Evolutionary conservation across 2,329 filamentous ascomycete genomes (phyloP), one percentile per base, ranked within the genome.

Genomic region (Hirsutella minnesotensis): DNA sequence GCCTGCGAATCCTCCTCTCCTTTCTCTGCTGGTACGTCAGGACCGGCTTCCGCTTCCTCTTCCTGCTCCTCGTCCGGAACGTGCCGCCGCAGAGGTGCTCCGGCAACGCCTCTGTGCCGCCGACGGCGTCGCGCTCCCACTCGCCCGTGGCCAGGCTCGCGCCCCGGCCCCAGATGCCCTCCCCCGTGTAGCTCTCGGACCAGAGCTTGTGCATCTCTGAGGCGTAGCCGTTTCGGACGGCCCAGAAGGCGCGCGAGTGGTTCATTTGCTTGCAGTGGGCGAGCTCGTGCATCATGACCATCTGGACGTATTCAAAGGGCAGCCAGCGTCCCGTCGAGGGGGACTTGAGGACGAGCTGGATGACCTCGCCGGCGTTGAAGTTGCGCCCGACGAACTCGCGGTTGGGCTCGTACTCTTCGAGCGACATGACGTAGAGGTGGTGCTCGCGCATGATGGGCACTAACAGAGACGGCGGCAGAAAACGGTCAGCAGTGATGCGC

Each of bases 251-350:
- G 43, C 76, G 73, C 2, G 79, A 83, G 58, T 94, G 87, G 59
- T 94, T 94, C 88, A 94, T 94, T 58, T 94, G 82, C 60, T 86
- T 83, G 69, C 84, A 89, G 60, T 94, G 86, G 3, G 86, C 86
- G 24, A 94, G 68, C 67, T 92, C 86, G 58, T 94, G 87, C 77
- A 94, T 89, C 87, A 94, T 94, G 50, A 94, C 86, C 84, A 92
- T 90, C 62, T 92, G 85, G 15, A 94, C 84, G 55, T 88, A 87
- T 47, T 78, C 70, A 56, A 92, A 88, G 0, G 85, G 83, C 19
- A 94, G 67, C 87, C 87, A 94, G 45, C 67, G 73, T 21, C 77
- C 76, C 0, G 72, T 74, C 4, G 64, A 67, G 0, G 71, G 73
- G 1, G 83, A 77, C 52, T 81, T 82, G 21, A 94, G 72, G 1